phyloP scores from a whole-genome alignment of 768 basidiomycete species.

The Macrolepiota albuminosa region DNA sequence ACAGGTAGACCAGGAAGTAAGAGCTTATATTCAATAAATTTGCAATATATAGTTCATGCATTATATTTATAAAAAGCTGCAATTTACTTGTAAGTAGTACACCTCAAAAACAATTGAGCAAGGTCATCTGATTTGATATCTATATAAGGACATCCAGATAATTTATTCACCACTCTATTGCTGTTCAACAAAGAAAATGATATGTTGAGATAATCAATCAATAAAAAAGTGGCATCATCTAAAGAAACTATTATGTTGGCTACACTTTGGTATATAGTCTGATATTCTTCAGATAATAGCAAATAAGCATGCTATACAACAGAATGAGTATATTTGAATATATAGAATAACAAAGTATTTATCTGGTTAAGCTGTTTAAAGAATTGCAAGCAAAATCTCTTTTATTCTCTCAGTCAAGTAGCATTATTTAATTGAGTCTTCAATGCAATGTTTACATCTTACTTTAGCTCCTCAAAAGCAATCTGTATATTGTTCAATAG shows the following conservation, averaged over 20 bases:
- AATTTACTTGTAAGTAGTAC: constrained; percentile 7
- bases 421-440: constrained; percentile 13
- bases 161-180: not conserved
- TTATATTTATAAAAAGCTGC: not conserved
- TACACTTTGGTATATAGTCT: not conserved
- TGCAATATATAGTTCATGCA: not conserved
- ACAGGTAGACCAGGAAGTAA: not conserved
- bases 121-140: constrained; percentile 8
- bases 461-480: constrained; percentile 6
- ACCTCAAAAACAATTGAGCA: not conserved
- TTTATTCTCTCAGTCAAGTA: constrained; percentile 10
- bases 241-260: not conserved
- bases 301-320: not conserved
- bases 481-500: constrained; percentile 7
- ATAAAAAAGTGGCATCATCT: not conserved
- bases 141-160: not conserved
- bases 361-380: not conserved
- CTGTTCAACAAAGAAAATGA: not conserved
- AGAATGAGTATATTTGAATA: not conserved
- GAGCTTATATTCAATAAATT: not conserved
- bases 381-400: constrained; percentile 10
- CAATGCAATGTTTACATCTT: constrained; percentile 3
- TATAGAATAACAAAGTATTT: not conserved
- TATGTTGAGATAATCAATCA: not conserved
- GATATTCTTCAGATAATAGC: not conserved